Evolutionary conservation across 495 filamentous ascomycete genomes (phyloP), one percentile per base, ranked within the genome.

Genomic region (Lophiotrema nucula): DNA sequence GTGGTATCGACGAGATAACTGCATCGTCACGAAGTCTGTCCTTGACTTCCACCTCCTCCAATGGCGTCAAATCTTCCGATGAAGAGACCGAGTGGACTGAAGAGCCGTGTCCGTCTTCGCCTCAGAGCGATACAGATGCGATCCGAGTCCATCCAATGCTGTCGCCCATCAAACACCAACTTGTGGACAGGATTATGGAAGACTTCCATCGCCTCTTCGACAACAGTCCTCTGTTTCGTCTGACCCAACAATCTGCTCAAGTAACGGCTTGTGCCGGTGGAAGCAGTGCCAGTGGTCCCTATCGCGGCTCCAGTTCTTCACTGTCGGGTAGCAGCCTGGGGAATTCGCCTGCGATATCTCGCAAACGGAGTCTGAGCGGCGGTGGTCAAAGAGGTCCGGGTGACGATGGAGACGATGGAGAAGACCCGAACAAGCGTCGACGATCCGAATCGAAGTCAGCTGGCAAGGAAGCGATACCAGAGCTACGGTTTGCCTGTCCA

Each of bases 1-100:
- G n/a, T n/a, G 55, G 51, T 0, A 46, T 58, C 12, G 55, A 16
- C 5, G 55, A 50, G 18, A 43, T 58, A 3, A 54, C 49, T 16
- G 42, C 50, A 18, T 53, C 57, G 3, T 60, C 57, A 13, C 42
- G 49, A 5, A 54, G 57, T 42, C 50, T 48, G 11, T 60, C 57
- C 3, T 25, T 53, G 16, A 60, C 57, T 10, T 47, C 57, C 11
- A 60, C 57, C 13, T 47, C 57, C 11, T 60, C 57, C 2, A 39
- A 53, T 18, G 57, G 16, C 15, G 35, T 49, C 15, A 49, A 49
- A 21, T 54, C 57, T 3, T 60, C 57, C 21, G 57, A 49, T 5
- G 57, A 60, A 35, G 57, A 60, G 31, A 60, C 57, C 4, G 57
- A 60, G 15, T 60, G 57, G 57, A 60, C 57, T 1, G 57, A 60